Base-by-base conservation (phyloP, 2,329 filamentous ascomycete genomes). In the Westerdykella ornata region DNA sequence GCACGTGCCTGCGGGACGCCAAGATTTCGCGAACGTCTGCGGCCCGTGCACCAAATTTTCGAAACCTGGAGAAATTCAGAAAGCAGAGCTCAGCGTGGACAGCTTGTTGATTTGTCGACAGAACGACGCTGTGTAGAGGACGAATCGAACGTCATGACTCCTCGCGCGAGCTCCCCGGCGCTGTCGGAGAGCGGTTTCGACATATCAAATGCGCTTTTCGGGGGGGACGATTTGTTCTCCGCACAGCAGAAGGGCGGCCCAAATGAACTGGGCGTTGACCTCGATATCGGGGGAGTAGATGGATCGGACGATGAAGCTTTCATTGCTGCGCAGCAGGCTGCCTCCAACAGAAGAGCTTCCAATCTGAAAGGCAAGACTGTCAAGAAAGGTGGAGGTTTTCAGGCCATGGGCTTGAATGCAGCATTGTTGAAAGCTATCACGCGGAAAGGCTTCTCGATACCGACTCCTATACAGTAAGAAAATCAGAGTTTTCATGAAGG, bases 321-420 rank as follows among this genome's bases (percentile, higher is more conserved):
- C 59, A 98, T 98, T 66, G 88, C 89, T 8, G 78, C 86, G 29
- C 80, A 85, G 56, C 88, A 95, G 63, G 84, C 86, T 3, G 87
- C 88, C 13, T 87, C 85, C 4, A 96, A 96, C 62, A 76, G 90
- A 47, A 97, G 96, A 62, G 73, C 80, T 1, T 77, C 84, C 8
- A 92, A 89, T 60, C 55, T 92, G 6, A 92, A 90, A 65, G 86
- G 87, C 15, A 85, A 85, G 48, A 84, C 82, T 2, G 85, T 87
- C 22, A 96, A 96, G 72, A 98, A 97, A 68, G 86, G 89, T 29
- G 92, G 92, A 57, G 92, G 90, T 39, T 98, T 98, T 62, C 92
- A 98, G 66, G 84, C 86, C 35, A 96, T 98, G 89, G 81, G 85
- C 44, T 71, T 97, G 42, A 94, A 86, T 68, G 74, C 81, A 9